Conservation (phyloP, 495 filamentous ascomycete species). For the Friedmanniomyces simplex region DNA sequence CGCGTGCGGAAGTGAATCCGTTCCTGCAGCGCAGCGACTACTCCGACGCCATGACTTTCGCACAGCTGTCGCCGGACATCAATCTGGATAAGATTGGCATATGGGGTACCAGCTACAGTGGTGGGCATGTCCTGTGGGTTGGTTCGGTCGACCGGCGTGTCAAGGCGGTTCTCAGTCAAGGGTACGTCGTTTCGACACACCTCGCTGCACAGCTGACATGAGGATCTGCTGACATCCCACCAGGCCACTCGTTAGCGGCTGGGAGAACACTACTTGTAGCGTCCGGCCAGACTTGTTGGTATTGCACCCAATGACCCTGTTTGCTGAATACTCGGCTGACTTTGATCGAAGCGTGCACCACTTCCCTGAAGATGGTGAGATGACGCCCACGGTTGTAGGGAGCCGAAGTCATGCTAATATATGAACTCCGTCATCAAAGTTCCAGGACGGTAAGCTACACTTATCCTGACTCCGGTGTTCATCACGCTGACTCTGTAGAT, state of each 20-base stretch:
- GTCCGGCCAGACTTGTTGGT: slow-evolving; percentile 11
- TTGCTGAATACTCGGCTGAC: too few relatives aligned
- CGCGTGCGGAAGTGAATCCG: slow-evolving; percentile 29
- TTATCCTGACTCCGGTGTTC: too few relatives aligned
- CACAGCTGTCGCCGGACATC: slow-evolving; percentile 20
- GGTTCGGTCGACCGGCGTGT: slow-evolving; percentile 27
- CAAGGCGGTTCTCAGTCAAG: background rate
- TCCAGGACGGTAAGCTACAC: slow-evolving; percentile 13
- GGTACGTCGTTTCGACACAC: background rate
- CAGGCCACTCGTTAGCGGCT: slow-evolving; percentile 7
- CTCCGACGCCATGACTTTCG: slow-evolving; percentile 30
- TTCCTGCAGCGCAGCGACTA: slow-evolving; percentile 25
- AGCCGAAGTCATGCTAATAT: too few relatives aligned
- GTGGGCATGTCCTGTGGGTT: slow-evolving; percentile 27
- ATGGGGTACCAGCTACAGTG: slow-evolving; percentile 30
- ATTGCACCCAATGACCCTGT: too few relatives aligned
- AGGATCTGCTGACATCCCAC: background rate
- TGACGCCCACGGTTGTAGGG: too few relatives aligned
- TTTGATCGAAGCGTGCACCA: too few relatives aligned
- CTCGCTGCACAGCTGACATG: background rate
- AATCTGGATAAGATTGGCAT: slow-evolving; percentile 26
- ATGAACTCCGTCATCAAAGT: background rate
- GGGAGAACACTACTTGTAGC: slow-evolving; percentile 6
- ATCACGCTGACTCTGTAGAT: too few relatives aligned
- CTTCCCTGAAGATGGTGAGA: too few relatives aligned